Conservation (phyloP, 768 basidiomycete species). For the Termitomyces sp. region DNA sequence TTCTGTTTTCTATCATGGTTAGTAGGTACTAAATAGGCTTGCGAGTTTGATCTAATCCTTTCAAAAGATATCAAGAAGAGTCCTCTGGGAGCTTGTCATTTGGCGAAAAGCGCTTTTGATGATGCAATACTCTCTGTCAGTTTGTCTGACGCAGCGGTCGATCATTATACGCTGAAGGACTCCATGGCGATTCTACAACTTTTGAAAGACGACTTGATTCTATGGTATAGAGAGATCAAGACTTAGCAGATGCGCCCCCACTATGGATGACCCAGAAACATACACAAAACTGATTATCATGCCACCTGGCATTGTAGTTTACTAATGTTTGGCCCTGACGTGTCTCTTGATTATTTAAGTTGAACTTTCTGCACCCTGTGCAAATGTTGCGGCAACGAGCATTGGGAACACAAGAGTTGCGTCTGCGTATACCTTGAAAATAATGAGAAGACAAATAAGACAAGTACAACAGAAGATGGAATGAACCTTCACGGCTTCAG, state of each 20-base stretch:
- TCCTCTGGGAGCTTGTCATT: constrained; percentile 82
- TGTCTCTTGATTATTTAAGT: too few relatives aligned
- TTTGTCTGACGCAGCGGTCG: constrained; percentile 29
- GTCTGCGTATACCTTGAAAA: constrained; percentile 77
- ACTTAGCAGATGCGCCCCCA: constrained; percentile 8
- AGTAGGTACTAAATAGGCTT: constrained; percentile 6
- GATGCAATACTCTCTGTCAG: constrained; percentile 74
- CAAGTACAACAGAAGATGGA: not conserved
- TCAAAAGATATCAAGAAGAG: constrained; percentile 68
- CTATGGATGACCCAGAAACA: not conserved
- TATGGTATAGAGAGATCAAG: constrained; percentile 80
- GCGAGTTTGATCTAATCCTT: not conserved
- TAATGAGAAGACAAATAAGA: constrained; percentile 5
- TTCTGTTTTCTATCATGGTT: constrained; percentile 85
- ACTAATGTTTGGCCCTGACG: not conserved
- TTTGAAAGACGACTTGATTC: constrained; percentile 77
- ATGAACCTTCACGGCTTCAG: constrained; percentile 77
- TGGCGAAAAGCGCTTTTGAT: constrained; percentile 91
- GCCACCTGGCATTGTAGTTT: not conserved
- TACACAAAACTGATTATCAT: constrained; percentile 1
- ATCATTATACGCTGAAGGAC: constrained; percentile 53
- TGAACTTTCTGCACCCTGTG: constrained; percentile 32
- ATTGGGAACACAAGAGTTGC: constrained; percentile 96
- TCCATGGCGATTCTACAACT: constrained; percentile 83
- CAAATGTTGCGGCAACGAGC: constrained; percentile 93